phyloP scores from a whole-genome alignment of 257 asterid genomes.

The Solanum medicagineum region DNA sequence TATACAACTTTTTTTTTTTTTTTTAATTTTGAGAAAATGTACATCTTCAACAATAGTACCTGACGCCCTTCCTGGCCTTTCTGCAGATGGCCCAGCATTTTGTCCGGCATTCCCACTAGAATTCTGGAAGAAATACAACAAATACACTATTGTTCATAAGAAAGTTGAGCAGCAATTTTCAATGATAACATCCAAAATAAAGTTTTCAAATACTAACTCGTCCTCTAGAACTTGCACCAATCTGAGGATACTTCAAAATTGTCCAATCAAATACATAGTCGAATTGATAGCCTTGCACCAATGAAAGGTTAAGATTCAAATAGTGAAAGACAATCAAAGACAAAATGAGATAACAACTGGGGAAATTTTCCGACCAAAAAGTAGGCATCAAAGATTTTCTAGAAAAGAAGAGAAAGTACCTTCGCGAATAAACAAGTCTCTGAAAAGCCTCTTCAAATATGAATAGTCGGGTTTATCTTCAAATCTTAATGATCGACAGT shows the following conservation, averaged over 20 bases:
- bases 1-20: not conserved
- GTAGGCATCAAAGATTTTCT: not conserved
- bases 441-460: conserved; percentile 12
- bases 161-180: not conserved
- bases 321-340: not conserved
- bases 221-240: conserved; percentile 11
- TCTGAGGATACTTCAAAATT: conserved; percentile 20
- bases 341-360: not conserved
- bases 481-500: conserved; percentile 14
- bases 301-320: not conserved
- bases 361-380: not conserved
- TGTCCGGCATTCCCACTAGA: conserved; percentile 4
- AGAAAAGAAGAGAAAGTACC: not conserved
- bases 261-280: conserved; percentile 28
- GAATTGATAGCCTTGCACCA: conserved; percentile 17
- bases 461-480: conserved; percentile 16
- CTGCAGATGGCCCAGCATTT: conserved; percentile 10
- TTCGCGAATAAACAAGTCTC: conserved; percentile 15
- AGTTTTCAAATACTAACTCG: not conserved
- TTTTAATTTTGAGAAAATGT: not conserved
- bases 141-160: not conserved
- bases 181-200: not conserved
- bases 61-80: conserved; percentile 3
- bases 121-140: conserved; percentile 4
- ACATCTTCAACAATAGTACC: not conserved